phyloP scores from a whole-genome alignment of 495 filamentous ascomycete species.

The Annulohypoxylon bovei region DNA sequence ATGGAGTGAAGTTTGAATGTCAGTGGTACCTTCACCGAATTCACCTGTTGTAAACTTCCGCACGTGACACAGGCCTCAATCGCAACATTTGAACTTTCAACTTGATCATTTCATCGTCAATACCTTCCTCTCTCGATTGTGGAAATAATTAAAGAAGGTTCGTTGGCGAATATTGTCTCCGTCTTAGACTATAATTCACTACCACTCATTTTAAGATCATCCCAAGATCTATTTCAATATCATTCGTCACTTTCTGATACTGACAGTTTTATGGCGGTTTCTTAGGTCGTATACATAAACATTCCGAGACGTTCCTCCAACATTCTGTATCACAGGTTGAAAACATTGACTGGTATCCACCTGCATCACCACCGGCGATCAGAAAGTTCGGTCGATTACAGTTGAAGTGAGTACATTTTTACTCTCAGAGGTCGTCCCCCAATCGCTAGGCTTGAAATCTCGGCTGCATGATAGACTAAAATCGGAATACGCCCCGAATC shows the following conservation, averaged over 20 bases:
- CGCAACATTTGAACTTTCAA: constrained; percentile 24
- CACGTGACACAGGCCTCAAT: constrained; percentile 37
- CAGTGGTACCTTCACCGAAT: constrained; percentile 9
- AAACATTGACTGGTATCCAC: constrained; percentile 33
- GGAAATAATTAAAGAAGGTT: background rate
- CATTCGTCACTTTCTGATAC: background rate
- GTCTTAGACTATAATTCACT: background rate
- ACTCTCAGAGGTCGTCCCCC: background rate
- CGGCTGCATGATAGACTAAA: constrained; percentile 29
- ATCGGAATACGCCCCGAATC: constrained; percentile 20
- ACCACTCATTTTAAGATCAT: background rate
- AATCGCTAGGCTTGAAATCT: constrained; percentile 7
- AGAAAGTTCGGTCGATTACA: constrained; percentile 7
- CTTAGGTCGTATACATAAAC: constrained; percentile 17
- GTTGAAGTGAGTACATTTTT: constrained; percentile 12
- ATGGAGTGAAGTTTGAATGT: background rate
- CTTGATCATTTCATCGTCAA: constrained; percentile 31
- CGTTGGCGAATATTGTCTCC: constrained; percentile 9
- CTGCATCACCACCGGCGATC: constrained; percentile 42
- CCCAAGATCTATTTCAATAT: background rate
- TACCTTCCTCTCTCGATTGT: constrained; percentile 10
- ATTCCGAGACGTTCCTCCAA: constrained; percentile 31
- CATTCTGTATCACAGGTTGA: constrained; percentile 26
- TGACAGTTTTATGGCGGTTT: constrained; percentile 1
- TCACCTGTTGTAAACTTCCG: constrained; percentile 7